A percentile compares a stretch with the other conserved stretches of the same genome.
Conservation (phyloP, 257 asterid genomes). For the Scutellaria barbata region DNA sequence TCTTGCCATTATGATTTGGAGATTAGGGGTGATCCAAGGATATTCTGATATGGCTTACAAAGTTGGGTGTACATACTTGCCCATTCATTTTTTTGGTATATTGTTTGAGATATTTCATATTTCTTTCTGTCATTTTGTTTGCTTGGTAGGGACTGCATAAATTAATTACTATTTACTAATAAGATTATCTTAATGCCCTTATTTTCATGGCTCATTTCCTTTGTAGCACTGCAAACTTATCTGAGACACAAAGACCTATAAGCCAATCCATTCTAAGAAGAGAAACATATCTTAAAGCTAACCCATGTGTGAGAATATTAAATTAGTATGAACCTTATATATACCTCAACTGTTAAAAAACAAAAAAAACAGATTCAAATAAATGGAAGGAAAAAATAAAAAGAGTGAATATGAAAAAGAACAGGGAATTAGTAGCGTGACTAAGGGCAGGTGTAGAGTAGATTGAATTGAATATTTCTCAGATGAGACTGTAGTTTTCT, state of each 20-base stretch:
- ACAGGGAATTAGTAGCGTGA: too few species aligned
- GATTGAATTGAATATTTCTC: too few species aligned
- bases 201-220: constrained; percentile 10
- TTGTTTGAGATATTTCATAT: background rate
- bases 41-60: background rate
- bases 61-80: background rate
- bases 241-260: background rate
- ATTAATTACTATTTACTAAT: background rate
- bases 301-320: background rate
- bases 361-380: too few species aligned
- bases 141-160: background rate
- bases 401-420: background rate
- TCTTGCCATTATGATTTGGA: constrained; percentile 1
- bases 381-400: background rate
- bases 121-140: background rate
- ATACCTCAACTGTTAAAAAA: background rate
- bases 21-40: background rate
- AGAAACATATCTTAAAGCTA: background rate
- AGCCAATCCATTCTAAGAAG: background rate
- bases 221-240: background rate
- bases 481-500: too few species aligned
- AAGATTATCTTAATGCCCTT: background rate
- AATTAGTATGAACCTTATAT: background rate
- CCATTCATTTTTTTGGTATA: constrained; percentile 6
- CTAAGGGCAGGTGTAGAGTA: too few species aligned